phyloP scores from a whole-genome alignment of 2,329 filamentous ascomycete genomes.

The Alternaria brassicicola region DNA sequence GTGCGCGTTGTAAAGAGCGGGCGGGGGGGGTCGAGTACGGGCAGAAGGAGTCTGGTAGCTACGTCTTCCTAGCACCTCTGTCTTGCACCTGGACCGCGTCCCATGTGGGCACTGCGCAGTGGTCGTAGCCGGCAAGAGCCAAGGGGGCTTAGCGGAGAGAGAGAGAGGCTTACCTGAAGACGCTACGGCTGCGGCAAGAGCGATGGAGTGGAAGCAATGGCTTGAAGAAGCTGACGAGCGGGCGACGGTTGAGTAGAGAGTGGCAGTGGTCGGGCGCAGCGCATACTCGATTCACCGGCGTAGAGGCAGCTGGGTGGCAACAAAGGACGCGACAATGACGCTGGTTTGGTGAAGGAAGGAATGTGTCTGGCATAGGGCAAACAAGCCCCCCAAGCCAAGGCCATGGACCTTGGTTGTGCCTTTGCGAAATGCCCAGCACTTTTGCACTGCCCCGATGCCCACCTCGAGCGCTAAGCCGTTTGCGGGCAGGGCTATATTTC shows the following conservation, averaged over 20 bases:
- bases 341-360: background rate
- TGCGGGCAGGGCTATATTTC: background rate
- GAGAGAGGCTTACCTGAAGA: background rate
- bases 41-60: background rate
- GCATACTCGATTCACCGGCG: constrained; percentile 16
- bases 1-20: background rate
- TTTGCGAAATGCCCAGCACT: background rate
- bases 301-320: background rate
- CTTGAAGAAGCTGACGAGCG: constrained; percentile 4
- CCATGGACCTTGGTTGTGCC: constrained; percentile 5
- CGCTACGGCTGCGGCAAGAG: constrained; percentile 1
- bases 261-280: constrained; percentile 15
- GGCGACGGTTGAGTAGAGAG: background rate
- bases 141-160: constrained; percentile 2
- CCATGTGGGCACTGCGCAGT: no score
- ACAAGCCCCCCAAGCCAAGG: background rate
- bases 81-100: no score
- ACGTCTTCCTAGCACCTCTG: constrained; percentile 4
- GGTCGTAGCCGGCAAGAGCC: background rate
- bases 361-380: background rate
- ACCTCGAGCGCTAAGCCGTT: background rate
- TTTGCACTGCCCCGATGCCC: constrained; percentile 9
- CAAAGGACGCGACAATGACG: background rate
- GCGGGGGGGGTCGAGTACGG: constrained; percentile 4
- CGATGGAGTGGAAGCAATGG: constrained; percentile 1